These are phyloP conservation scores for Boletus subparvulus DNA, from an alignment of 768 basidiomycete genomes.

Conservation along the genomic window DNA sequence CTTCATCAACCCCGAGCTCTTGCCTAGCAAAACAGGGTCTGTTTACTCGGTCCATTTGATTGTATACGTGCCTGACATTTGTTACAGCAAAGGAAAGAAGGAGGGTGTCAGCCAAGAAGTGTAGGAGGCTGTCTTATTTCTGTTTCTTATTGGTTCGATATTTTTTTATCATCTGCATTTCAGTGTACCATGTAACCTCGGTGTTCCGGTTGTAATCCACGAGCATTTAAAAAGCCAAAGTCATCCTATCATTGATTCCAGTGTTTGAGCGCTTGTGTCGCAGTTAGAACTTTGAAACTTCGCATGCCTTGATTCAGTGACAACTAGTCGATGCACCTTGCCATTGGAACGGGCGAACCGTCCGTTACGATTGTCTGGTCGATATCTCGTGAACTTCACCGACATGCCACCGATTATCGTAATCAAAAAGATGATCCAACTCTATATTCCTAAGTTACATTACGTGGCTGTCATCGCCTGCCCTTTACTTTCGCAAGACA, in stretches of 20 bases:
- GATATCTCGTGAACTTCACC: neutral
- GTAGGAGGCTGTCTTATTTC: conserved; percentile 12
- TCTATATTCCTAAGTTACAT: neutral
- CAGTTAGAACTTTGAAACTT: no score
- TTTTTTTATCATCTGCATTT: conserved; percentile 31
- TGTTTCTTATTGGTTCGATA: conserved; percentile 21
- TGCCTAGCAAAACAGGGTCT: conserved; percentile 33
- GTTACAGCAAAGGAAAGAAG: conserved; percentile 35
- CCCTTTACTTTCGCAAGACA: conserved; percentile 39
- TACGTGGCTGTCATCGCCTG: neutral
- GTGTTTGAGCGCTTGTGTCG: neutral
- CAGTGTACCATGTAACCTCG: conserved; percentile 30
- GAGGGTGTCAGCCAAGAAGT: conserved; percentile 35
- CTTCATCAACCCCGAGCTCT: conserved; percentile 50
- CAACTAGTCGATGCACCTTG: neutral
- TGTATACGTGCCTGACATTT: neutral
- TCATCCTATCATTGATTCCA: neutral
- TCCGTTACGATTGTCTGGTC: neutral
- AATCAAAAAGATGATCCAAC: neutral
- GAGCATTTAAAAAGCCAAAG: neutral
- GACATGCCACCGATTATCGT: neutral
- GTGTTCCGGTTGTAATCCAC: conserved; percentile 18
- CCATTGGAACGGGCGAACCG: neutral
- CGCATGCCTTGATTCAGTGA: neutral
- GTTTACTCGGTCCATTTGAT: neutral